phyloP scores from a whole-genome alignment of 1,139 yeast genomes.

The Geotrichum candidum region DNA sequence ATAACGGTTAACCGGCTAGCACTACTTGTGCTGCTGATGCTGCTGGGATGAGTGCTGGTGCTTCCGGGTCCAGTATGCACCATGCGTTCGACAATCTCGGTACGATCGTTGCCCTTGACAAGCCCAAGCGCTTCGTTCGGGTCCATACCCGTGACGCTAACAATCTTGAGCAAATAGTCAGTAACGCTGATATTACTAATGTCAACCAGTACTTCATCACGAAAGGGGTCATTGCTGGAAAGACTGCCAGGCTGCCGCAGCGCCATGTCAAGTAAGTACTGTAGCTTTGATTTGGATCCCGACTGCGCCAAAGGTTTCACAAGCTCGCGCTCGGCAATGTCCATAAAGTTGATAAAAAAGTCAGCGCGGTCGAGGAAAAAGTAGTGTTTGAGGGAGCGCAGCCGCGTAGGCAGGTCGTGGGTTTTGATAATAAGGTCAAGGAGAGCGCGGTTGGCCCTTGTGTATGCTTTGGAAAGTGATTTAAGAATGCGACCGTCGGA shows the following conservation, averaged over 20 bases:
- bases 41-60: background rate
- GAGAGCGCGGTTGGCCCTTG: conserved; percentile 60
- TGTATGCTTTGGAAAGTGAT: conserved; percentile 57
- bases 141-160: conserved; percentile 59
- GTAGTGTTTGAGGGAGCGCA: conserved; percentile 43
- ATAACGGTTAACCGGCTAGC: conserved; percentile 36
- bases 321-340: conserved; percentile 39
- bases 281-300: conserved; percentile 38
- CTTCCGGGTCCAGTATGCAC: background rate
- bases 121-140: conserved; percentile 35
- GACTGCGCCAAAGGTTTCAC: conserved; percentile 36
- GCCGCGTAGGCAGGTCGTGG: conserved; percentile 44
- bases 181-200: conserved; percentile 37
- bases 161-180: conserved; percentile 57
- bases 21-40: background rate
- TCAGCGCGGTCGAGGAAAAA: conserved; percentile 54
- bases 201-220: conserved; percentile 35
- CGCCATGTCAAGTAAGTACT: conserved; percentile 37
- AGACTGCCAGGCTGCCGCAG: conserved; percentile 40
- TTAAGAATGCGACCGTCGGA: conserved; percentile 53
- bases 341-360: conserved; percentile 43
- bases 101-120: conserved; percentile 1
- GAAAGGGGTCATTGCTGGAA: conserved; percentile 37
- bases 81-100: conserved; percentile 3
- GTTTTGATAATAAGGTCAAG: conserved; percentile 57